Base-by-base conservation (phyloP, 768 basidiomycete species). In the Boletus patriciae region DNA sequence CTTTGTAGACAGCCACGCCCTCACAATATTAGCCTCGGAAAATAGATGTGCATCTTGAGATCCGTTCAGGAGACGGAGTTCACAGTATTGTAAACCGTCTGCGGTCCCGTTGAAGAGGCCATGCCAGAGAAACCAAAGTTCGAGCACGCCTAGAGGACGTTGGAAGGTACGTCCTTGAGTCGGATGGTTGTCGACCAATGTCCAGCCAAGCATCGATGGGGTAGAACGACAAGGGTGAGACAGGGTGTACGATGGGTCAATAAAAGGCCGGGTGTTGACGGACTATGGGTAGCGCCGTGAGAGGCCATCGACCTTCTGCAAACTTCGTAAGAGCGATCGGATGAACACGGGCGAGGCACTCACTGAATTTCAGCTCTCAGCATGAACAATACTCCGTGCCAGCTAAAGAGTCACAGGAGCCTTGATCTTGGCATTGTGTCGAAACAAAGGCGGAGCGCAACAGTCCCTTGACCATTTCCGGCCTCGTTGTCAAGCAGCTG, bases 401-500 rank as follows among this genome's bases (percentile, higher is more conserved):
- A 10, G 3, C 11, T 3, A 33, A 33, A 33, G 10, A 33, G 31
- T 33, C 10, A 11, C 31, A 33, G 10, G 31, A 10, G 10, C 31
- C 10, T 11, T 12, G 31, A 33, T 33, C 31, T 33, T 33, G 31
- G 31, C 9, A 11, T 11, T 33, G 31, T 33, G 9, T 33, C 29
- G 29, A 15, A 25, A 25, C 25, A 25, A 25, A 4, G 25, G 25
- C 25, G 2, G 25, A 25, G 25, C 25, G 25, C 3, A 25, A 25
- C 25, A 25, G 25, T 25, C 25, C 25, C n/a, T n/a, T n/a, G n/a
- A n/a, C n/a, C 25, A 25, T 61, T 57, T 10, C 54, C 61, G 36
- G 72, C 74, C 37, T 83, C 76, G 0, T 68, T 57, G 29, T 88
- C 83, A 1, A 91, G 70, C 4, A 83, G 45, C 29, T 77, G 75